Percentiles rank a stretch among this genome's conserved stretches.
These are phyloP conservation scores for Dalbergia oliveri DNA, from an alignment of 306 rosid species.

Conservation along the genomic window DNA sequence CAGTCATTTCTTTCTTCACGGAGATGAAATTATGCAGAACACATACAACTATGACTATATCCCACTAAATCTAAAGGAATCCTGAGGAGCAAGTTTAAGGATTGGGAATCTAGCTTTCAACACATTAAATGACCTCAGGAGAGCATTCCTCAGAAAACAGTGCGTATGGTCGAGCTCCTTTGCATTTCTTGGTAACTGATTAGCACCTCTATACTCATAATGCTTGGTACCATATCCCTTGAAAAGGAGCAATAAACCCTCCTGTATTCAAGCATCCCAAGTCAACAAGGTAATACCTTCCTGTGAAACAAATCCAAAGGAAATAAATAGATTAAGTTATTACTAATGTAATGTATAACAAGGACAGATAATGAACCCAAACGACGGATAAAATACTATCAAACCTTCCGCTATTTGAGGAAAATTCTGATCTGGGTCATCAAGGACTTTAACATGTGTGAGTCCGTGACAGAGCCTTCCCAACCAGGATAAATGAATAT, in stretches of 20 bases:
- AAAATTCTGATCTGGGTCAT: conserved; percentile 89
- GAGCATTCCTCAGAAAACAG: conserved; percentile 70
- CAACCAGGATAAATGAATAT: conserved; percentile 91
- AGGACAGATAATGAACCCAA: conserved; percentile 10
- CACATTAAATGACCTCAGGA: conserved; percentile 71
- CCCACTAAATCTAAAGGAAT: conserved; percentile 78
- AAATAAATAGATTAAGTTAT: not conserved
- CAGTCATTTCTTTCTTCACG: conserved; percentile 71
- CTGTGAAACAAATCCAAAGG: conserved; percentile 47
- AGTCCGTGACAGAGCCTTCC: conserved; percentile 90
- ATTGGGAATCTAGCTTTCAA: conserved; percentile 85
- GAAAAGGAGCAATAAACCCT: conserved; percentile 85
- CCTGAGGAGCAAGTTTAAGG: conserved; percentile 81
- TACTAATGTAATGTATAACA: conserved; percentile 28
- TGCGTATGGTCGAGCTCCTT: conserved; percentile 88
- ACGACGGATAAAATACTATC: conserved; percentile 9
- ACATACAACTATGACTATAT: conserved; percentile 84
- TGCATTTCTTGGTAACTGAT: conserved; percentile 77
- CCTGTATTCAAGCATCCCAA: conserved; percentile 63
- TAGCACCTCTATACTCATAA: conserved; percentile 73
- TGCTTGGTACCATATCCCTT: conserved; percentile 66
- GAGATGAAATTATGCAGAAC: conserved; percentile 77
- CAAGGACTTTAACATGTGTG: conserved; percentile 74
- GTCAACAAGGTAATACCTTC: conserved; percentile 87
- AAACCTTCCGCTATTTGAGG: conserved; percentile 83